phyloP scores from a whole-genome alignment of 2,329 filamentous ascomycete species.

The Penicillium vulpinum region DNA sequence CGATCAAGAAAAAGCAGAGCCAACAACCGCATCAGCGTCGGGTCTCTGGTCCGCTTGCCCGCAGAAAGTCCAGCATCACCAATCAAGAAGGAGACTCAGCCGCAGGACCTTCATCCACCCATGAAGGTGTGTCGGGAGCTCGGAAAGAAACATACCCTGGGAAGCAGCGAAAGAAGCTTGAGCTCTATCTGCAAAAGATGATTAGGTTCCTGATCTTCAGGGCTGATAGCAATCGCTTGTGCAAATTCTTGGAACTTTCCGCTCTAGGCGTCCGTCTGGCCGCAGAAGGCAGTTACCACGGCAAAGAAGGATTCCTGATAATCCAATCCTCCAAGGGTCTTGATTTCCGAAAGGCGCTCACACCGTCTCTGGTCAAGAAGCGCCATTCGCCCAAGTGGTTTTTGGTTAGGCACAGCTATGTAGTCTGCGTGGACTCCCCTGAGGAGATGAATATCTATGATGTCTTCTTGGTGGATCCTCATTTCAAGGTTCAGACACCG shows the following conservation, averaged over 20 bases:
- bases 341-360: slow-evolving; percentile 79
- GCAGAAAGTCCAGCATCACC: slow-evolving; percentile 58
- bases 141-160: slow-evolving; percentile 68
- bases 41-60: slow-evolving; percentile 57
- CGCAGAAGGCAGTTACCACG: slow-evolving; percentile 94
- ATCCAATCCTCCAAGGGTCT: slow-evolving; percentile 89
- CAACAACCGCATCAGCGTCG: slow-evolving; percentile 40
- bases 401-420: slow-evolving; percentile 93
- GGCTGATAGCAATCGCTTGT: slow-evolving; percentile 90
- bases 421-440: slow-evolving; percentile 96
- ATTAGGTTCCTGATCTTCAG: slow-evolving; percentile 96
- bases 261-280: slow-evolving; percentile 90
- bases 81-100: slow-evolving; percentile 42
- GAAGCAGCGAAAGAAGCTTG: slow-evolving; percentile 78
- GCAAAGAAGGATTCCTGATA: slow-evolving; percentile 91
- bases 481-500: slow-evolving; percentile 80
- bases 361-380: slow-evolving; percentile 73
- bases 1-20: slow-evolving; percentile 49
- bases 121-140: slow-evolving; percentile 39
- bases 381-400: slow-evolving; percentile 96
- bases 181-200: slow-evolving; percentile 89
- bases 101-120: slow-evolving; percentile 33
- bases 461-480: slow-evolving; percentile 91
- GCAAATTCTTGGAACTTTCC: slow-evolving; percentile 93
- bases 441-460: slow-evolving; percentile 99